Conservation (phyloP, 2,329 filamentous ascomycete species). For the Stagonosporopsis chrysanthemi region DNA sequence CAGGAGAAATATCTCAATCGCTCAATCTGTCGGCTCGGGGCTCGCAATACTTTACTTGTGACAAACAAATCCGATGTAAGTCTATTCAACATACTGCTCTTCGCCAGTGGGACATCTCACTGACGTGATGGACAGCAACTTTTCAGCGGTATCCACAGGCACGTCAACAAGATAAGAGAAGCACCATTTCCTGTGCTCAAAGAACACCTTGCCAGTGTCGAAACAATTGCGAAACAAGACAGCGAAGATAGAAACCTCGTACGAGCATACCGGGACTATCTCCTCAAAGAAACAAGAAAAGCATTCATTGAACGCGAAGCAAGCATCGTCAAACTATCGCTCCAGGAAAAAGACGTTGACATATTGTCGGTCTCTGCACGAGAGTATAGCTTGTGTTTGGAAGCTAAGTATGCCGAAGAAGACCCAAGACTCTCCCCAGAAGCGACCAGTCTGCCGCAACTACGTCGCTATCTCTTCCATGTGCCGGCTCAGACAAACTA, state of each 20-base stretch:
- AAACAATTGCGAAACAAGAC: neutral
- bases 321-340: neutral
- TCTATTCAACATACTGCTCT: no score
- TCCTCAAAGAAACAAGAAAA: constrained; percentile 1
- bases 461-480: constrained; percentile 14
- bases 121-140: neutral
- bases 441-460: constrained; percentile 4
- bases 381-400: constrained; percentile 4
- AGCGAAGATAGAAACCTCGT: neutral
- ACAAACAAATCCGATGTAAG: constrained; percentile 25
- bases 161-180: neutral
- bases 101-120: neutral
- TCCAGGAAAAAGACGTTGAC: constrained; percentile 5
- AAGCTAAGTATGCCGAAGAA: neutral
- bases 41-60: constrained; percentile 17
- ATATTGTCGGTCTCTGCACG: constrained; percentile 12
- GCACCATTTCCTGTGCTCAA: constrained; percentile 1
- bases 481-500: constrained; percentile 17
- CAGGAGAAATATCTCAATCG: constrained; percentile 13
- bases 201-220: neutral
- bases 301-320: constrained; percentile 15
- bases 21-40: constrained; percentile 15
- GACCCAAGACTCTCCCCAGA: neutral
- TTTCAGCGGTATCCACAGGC: neutral
- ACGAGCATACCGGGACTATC: neutral